Evolutionary conservation across 345 rosid species (phyloP).

Genomic region (Eucalyptus sideroxylon): DNA sequence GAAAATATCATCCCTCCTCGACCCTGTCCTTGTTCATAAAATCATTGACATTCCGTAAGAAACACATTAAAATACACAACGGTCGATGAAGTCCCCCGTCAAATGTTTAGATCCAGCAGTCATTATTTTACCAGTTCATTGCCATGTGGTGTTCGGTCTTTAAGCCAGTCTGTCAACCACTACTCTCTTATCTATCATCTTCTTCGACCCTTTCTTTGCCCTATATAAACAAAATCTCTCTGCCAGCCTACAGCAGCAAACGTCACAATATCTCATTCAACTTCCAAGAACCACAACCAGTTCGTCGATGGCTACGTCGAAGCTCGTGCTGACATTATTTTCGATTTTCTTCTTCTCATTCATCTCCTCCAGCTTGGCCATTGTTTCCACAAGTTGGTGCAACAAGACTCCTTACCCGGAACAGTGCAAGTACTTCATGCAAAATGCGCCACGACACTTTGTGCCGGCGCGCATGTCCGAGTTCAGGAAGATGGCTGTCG

Average conservation of each 20-base stretch:
- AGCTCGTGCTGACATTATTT: not conserved
- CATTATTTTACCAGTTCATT: not conserved
- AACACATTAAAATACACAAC: not conserved
- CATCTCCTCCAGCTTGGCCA: not conserved
- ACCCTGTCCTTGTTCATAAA: not conserved
- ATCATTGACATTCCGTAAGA: not conserved
- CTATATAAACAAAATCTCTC: not conserved
- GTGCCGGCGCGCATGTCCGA: conserved; percentile 22
- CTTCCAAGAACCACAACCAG: not conserved
- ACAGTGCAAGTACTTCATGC: conserved; percentile 39
- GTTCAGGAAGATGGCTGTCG: conserved; percentile 35
- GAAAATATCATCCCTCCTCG: not conserved
- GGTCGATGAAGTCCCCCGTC: not conserved
- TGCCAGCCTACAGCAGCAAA: not conserved
- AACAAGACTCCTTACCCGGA: conserved; percentile 68
- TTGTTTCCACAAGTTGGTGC: conserved; percentile 36
- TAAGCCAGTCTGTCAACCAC: not conserved
- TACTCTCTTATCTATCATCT: not conserved
- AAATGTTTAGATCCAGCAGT: not conserved
- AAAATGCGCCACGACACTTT: not conserved
- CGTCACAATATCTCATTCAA: not conserved
- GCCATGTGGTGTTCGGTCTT: not conserved
- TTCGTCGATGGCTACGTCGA: not conserved
- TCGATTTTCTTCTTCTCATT: not conserved
- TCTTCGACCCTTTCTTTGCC: not conserved